Evolutionary conservation across 306 rosid species (phyloP).

Genomic region (Sophora flavescens): DNA sequence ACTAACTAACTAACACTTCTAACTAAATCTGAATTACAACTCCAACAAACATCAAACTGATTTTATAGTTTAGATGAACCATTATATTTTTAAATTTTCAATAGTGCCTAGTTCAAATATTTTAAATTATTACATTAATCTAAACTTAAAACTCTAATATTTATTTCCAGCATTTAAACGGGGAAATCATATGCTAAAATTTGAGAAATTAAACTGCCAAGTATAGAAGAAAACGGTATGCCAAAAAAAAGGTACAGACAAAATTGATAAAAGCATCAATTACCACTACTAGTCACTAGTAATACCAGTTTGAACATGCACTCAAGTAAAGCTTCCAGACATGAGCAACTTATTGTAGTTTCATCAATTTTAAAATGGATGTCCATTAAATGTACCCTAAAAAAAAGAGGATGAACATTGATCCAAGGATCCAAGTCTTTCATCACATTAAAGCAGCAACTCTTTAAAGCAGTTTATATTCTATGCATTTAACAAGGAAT

Average conservation of each 20-base stretch:
- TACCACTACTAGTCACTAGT: conserved; percentile 20
- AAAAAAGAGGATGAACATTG: neutral
- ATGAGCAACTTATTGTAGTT: conserved; percentile 60
- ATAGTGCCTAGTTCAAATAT: neutral
- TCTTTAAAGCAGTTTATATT: conserved; percentile 50
- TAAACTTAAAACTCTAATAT: neutral
- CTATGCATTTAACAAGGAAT: conserved; percentile 47
- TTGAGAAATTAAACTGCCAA: conserved; percentile 8
- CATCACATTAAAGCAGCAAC: conserved; percentile 43
- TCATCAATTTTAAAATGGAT: conserved; percentile 44
- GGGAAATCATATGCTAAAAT: neutral
- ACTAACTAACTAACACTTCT: no score
- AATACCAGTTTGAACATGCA: conserved; percentile 38
- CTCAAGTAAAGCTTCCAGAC: conserved; percentile 34
- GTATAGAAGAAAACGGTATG: neutral
- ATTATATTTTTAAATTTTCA: neutral
- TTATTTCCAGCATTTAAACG: neutral
- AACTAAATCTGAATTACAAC: no score
- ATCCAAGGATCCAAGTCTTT: conserved; percentile 35
- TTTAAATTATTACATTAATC: neutral
- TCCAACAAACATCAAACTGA: neutral
- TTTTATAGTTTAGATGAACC: neutral
- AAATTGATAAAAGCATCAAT: conserved; percentile 31
- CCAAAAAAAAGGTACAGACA: neutral
- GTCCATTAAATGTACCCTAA: conserved; percentile 41